A percentile compares a stretch with the other conserved stretches of the same genome.
Evolutionary conservation across 192 early-diverging fungal species (phyloP).

Genomic region (Dissophora globulifera): DNA sequence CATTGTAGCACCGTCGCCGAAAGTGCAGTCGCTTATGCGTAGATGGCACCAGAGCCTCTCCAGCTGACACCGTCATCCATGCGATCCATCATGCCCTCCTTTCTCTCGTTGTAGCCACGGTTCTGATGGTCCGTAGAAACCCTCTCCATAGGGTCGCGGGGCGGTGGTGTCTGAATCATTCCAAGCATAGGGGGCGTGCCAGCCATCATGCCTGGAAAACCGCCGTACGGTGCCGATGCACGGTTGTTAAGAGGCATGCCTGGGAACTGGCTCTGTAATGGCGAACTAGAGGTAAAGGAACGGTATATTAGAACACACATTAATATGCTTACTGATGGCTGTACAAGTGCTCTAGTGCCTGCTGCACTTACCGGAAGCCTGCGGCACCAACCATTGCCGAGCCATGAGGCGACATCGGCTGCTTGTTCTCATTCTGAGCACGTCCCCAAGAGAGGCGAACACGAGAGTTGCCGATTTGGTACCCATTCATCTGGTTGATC

Average conservation of each 20-base stretch:
- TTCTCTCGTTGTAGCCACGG: conserved; percentile 40
- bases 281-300: conserved; percentile 15
- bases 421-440: conserved; percentile 61
- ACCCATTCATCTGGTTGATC: conserved; percentile 90
- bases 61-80: conserved; percentile 55
- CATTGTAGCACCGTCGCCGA: too few relatives aligned
- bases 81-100: conserved; percentile 52
- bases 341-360: too few relatives aligned
- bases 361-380: conserved; percentile 34
- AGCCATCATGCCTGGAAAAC: conserved; percentile 42
- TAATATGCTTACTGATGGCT: not conserved
- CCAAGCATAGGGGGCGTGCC: conserved; percentile 35
- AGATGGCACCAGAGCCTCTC: conserved; percentile 52
- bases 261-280: conserved; percentile 29
- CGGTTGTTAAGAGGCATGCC: conserved; percentile 30
- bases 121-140: conserved; percentile 36
- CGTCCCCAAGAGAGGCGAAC: conserved; percentile 70
- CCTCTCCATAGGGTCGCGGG: conserved; percentile 53
- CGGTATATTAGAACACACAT: not conserved
- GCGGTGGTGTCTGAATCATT: conserved; percentile 39
- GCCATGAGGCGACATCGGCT: conserved; percentile 44
- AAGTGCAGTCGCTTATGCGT: conserved; percentile 36
- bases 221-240: conserved; percentile 27
- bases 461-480: conserved; percentile 77
- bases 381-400: conserved; percentile 27